Percentiles rank a stretch among this genome's conserved stretches.
phyloP scores from a whole-genome alignment of 495 filamentous ascomycete genomes.

The Annulohypoxylon moriforme region DNA sequence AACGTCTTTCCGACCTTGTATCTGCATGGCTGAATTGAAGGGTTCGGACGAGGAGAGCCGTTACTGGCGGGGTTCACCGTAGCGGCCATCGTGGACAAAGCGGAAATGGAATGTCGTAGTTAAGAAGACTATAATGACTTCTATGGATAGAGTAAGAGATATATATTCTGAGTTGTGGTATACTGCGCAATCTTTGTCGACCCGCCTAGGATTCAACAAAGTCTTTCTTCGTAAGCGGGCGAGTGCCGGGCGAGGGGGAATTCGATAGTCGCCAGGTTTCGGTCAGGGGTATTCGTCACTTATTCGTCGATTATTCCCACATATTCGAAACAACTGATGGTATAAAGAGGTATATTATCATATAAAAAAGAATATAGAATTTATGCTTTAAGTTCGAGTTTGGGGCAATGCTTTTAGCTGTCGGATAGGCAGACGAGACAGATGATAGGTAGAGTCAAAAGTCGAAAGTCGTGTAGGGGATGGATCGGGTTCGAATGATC shows the following conservation, averaged over 20 bases:
- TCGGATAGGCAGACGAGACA: neutral
- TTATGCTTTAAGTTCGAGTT: neutral
- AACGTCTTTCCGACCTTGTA: conserved; percentile 99
- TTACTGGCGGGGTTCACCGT: conserved; percentile 45
- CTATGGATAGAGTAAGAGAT: neutral
- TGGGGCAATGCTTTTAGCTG: neutral
- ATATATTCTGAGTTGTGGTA: neutral
- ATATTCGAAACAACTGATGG: conserved; percentile 1
- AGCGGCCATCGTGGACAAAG: conserved; percentile 47
- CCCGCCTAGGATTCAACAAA: neutral
- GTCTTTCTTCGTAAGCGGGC: conserved; percentile 19
- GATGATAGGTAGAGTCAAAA: neutral
- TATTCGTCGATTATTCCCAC: conserved; percentile 23
- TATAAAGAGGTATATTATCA: conserved; percentile 10
- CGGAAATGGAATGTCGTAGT: neutral
- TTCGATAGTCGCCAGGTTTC: conserved; percentile 22
- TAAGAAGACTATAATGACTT: neutral
- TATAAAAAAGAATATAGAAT: too few species aligned
- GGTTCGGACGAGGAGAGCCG: conserved; percentile 48
- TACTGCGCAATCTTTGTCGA: neutral
- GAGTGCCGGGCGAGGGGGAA: too few species aligned
- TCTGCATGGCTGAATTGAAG: conserved; percentile 68
- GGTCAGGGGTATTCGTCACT: conserved; percentile 18
- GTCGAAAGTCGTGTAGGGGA: neutral
- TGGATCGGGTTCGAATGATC: conserved; percentile 4